phyloP scores from a whole-genome alignment of 1,284 basidiomycete genomes.

The Gomphus bonarii region DNA sequence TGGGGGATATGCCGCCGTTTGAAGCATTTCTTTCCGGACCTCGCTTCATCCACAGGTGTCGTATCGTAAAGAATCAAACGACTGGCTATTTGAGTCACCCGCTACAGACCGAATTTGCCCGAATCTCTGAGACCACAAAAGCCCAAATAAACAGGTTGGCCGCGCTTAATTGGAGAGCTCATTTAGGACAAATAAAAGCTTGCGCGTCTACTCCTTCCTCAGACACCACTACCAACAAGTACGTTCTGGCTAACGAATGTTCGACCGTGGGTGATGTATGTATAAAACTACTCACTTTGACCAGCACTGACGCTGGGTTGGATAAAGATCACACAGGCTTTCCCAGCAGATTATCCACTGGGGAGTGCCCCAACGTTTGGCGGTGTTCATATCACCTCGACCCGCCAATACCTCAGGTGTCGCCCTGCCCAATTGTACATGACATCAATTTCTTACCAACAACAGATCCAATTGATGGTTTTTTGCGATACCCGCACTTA shows the following conservation, averaged over 20 bases:
- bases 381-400: constrained; percentile 14
- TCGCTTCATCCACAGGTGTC: constrained; percentile 37
- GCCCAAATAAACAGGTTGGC: constrained; percentile 20
- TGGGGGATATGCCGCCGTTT: constrained; percentile 25
- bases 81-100: constrained; percentile 30
- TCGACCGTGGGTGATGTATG: constrained; percentile 41
- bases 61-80: constrained; percentile 28
- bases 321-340: constrained; percentile 24
- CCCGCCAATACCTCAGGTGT: constrained; percentile 25
- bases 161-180: constrained; percentile 16
- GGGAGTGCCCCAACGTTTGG: not conserved
- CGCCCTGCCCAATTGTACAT: constrained; percentile 40
- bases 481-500: constrained; percentile 35
- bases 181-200: not conserved
- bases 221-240: constrained; percentile 14
- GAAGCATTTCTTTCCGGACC: constrained; percentile 30
- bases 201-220: too few species aligned
- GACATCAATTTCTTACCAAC: constrained; percentile 24
- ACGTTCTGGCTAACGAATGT: constrained; percentile 29
- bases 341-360: constrained; percentile 22
- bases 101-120: constrained; percentile 36
- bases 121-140: constrained; percentile 20
- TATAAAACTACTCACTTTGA: not conserved
- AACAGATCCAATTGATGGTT: constrained; percentile 23
- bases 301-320: not conserved